Evolutionary conservation across 2,329 filamentous ascomycete species (phyloP).

Genomic region (Fusarium sp.): DNA sequence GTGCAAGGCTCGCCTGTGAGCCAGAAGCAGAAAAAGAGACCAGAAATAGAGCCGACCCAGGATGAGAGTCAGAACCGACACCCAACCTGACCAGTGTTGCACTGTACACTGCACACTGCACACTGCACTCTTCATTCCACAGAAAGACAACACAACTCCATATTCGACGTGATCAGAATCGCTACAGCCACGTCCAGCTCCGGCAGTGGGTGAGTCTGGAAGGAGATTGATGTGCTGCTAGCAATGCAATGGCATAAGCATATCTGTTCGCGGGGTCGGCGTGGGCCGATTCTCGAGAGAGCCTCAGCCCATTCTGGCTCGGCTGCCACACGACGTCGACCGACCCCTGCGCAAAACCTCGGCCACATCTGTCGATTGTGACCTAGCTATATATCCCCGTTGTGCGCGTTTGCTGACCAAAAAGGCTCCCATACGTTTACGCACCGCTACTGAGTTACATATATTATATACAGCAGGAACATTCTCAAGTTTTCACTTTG

Average conservation of each 20-base stretch:
- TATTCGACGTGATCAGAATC: constrained; percentile 29
- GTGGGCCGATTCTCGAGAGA: constrained; percentile 54
- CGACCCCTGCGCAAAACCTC: constrained; percentile 48
- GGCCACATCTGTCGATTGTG: constrained; percentile 50
- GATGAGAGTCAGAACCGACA: background rate
- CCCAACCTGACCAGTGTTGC: background rate
- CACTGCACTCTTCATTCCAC: constrained; percentile 21
- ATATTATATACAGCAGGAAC: constrained; percentile 32
- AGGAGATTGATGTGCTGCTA: constrained; percentile 16
- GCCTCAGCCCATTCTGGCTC: constrained; percentile 54
- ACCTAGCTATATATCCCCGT: constrained; percentile 50
- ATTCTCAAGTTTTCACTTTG: constrained; percentile 22
- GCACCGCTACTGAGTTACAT: constrained; percentile 27
- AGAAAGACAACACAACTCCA: constrained; percentile 27
- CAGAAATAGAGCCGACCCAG: background rate
- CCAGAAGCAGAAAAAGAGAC: constrained; percentile 19
- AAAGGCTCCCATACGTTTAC: constrained; percentile 24
- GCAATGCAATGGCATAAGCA: constrained; percentile 45
- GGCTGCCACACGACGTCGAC: constrained; percentile 53
- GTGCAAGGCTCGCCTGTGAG: constrained; percentile 16
- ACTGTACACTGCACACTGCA: background rate
- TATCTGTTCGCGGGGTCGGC: constrained; percentile 51
- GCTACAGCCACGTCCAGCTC: constrained; percentile 21
- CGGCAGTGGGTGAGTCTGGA: background rate
- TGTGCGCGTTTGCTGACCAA: constrained; percentile 41